Evolutionary conservation across 225 moss, liverwort and hornwort genomes (phyloP).

Genomic region (Bryum argenteum): DNA sequence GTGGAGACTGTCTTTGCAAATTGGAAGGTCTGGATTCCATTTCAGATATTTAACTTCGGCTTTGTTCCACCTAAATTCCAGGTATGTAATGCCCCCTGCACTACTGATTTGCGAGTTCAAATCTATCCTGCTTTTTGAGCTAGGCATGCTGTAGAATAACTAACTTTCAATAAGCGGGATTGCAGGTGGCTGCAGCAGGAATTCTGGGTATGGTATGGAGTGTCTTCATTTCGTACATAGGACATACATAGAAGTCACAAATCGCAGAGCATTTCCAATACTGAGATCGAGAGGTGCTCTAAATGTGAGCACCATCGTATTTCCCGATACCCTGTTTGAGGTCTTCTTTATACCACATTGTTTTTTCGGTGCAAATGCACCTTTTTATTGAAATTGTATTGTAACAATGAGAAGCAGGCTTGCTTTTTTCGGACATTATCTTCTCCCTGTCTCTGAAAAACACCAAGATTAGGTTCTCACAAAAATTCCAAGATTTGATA

Average conservation of each 20-base stretch:
- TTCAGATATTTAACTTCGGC: conserved; percentile 89
- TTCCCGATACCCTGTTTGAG: conserved; percentile 7
- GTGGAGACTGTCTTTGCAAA: conserved; percentile 78
- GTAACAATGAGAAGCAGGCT: conserved; percentile 4
- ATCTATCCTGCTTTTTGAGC: neutral
- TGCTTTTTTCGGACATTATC: neutral
- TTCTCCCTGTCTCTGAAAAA: neutral
- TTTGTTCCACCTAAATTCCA: conserved; percentile 85
- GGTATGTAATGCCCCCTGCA: conserved; percentile 39
- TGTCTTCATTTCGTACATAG: conserved; percentile 90
- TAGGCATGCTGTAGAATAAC: neutral
- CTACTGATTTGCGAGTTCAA: neutral
- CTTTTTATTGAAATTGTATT: conserved; percentile 15
- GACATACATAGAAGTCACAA: conserved; percentile 59
- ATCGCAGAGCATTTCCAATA: conserved; percentile 10
- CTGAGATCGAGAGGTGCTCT: conserved; percentile 23
- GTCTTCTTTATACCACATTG: conserved; percentile 30
- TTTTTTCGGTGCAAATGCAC: conserved; percentile 33
- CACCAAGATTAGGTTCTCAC: too few relatives aligned
- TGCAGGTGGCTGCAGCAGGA: conserved; percentile 82
- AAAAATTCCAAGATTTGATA: too few relatives aligned
- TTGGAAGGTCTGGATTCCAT: conserved; percentile 99
- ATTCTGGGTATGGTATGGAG: conserved; percentile 89
- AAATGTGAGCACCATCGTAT: conserved; percentile 29
- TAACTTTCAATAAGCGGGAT: conserved; percentile 9